Conservation (phyloP, 2,329 filamentous ascomycete genomes). For the Colletotrichum sp. region DNA sequence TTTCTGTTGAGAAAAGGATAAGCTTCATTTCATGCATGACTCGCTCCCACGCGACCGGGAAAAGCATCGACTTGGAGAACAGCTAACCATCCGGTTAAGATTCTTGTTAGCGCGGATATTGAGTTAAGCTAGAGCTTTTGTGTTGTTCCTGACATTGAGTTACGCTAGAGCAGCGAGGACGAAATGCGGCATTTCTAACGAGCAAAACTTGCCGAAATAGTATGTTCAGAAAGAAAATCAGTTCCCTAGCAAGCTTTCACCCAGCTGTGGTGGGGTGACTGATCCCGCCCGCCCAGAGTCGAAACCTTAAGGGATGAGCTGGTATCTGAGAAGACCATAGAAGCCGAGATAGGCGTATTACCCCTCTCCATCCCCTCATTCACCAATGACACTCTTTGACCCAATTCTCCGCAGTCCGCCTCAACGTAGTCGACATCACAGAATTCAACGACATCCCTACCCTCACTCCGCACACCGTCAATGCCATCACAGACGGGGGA, state of each 20-base stretch:
- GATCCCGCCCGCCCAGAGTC: neutral
- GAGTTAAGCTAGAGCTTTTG: neutral
- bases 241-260: neutral
- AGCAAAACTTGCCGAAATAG: neutral
- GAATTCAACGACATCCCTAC: neutral
- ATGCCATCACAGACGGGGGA: neutral
- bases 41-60: neutral
- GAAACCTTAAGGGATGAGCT: neutral
- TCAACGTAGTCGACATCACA: neutral
- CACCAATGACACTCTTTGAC: neutral
- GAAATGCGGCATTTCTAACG: neutral
- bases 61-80: neutral
- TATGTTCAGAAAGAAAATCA: neutral
- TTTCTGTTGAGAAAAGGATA: neutral
- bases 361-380: neutral
- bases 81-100: neutral
- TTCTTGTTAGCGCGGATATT: neutral
- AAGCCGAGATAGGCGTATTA: neutral
- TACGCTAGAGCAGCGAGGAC: neutral
- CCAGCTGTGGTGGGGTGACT: neutral
- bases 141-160: neutral
- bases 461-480: neutral
- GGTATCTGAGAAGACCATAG: neutral
- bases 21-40: neutral
- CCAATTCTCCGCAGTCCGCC: neutral